phyloP scores from a whole-genome alignment of 2,329 filamentous ascomycete genomes.

The Fusarium chuoi region DNA sequence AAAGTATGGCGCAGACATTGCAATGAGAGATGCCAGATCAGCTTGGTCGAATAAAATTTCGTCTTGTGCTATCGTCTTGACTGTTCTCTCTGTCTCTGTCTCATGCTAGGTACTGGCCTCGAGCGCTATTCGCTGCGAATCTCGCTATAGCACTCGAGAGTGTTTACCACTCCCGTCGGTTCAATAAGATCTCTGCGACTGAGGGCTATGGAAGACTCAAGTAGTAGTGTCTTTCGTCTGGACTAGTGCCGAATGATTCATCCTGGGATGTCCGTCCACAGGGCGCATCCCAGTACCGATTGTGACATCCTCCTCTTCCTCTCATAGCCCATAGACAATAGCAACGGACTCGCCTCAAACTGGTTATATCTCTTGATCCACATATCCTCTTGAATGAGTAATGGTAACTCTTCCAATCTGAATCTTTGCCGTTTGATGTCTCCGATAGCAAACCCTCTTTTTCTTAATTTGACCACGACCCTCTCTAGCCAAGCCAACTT shows the following conservation, averaged over 20 bases:
- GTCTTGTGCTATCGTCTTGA: slow-evolving; percentile 79
- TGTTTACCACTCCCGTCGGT: slow-evolving; percentile 50
- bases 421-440: slow-evolving; percentile 39
- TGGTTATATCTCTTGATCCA: slow-evolving; percentile 41
- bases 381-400: slow-evolving; percentile 35
- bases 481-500: slow-evolving; percentile 45
- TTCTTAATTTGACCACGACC: slow-evolving; percentile 43
- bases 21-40: slow-evolving; percentile 54
- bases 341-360: slow-evolving; percentile 35
- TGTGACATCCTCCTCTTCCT: slow-evolving; percentile 44
- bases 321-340: slow-evolving; percentile 31
- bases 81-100: slow-evolving; percentile 53
- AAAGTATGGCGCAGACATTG: slow-evolving; percentile 54
- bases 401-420: slow-evolving; percentile 38
- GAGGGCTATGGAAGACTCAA: slow-evolving; percentile 58
- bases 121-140: slow-evolving; percentile 69
- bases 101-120: slow-evolving; percentile 72
- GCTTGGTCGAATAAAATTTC: slow-evolving; percentile 58
- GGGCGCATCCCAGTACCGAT: slow-evolving; percentile 40
- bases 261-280: slow-evolving; percentile 47
- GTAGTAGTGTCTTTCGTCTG: slow-evolving; percentile 46
- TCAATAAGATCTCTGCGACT: slow-evolving; percentile 58
- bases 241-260: slow-evolving; percentile 47
- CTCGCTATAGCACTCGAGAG: slow-evolving; percentile 64
- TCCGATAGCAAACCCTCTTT: slow-evolving; percentile 39